phyloP scores from a whole-genome alignment of 108 stramenopile species.

The Parmales sp. region DNA sequence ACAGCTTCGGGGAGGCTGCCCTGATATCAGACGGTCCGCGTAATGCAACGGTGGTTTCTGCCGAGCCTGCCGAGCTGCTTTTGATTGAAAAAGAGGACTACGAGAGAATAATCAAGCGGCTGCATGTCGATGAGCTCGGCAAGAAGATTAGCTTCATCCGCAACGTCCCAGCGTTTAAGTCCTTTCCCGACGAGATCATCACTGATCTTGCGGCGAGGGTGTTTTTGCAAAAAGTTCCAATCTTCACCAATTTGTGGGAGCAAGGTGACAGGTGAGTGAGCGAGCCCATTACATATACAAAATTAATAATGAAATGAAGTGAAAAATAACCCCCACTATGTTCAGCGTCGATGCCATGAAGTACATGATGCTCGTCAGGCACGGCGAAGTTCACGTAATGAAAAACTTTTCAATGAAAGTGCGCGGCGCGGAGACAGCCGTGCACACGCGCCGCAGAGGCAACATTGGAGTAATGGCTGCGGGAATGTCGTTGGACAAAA shows the following conservation, averaged over 20 bases:
- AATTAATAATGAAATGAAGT: too few species aligned
- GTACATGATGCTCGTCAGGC: not conserved
- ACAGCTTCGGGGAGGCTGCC: conserved; percentile 7
- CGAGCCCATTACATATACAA: too few species aligned
- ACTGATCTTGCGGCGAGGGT: not conserved
- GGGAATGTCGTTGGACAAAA: too few species aligned
- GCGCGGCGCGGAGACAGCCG: too few species aligned
- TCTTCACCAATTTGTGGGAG: not conserved
- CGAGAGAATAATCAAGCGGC: conserved; percentile 5
- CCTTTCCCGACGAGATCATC: not conserved
- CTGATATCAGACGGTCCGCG: not conserved
- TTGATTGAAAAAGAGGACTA: conserved; percentile 11
- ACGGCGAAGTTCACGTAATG: conserved; percentile 4
- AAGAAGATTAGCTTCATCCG: not conserved
- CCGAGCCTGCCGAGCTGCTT: conserved; percentile 5
- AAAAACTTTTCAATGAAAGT: too few species aligned
- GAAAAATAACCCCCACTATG: too few species aligned
- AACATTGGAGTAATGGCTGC: not conserved
- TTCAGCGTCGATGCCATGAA: conserved; percentile 9
- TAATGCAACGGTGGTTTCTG: not conserved
- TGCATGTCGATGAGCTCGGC: conserved; percentile 1
- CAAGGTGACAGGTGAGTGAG: not conserved
- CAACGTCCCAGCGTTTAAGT: not conserved
- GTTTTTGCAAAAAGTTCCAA: not conserved
- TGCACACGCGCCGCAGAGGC: too few species aligned